phyloP scores from a whole-genome alignment of 176 grass and related monocot genomes.

The Aegilops sharonensis region DNA sequence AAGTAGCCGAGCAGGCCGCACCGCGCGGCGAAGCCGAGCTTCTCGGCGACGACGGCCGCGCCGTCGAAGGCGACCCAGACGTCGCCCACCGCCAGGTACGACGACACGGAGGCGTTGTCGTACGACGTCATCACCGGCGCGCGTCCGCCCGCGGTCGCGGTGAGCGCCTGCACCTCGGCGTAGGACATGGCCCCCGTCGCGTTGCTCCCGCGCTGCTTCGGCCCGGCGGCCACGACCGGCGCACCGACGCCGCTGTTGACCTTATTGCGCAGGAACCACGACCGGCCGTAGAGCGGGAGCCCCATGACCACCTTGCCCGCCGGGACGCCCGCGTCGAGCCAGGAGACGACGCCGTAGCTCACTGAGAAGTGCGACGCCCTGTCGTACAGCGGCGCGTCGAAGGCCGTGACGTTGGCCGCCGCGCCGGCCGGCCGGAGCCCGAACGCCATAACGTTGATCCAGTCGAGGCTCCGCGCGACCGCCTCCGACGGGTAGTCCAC shows the following conservation, averaged over 20 bases:
- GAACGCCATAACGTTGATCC: conserved; percentile 68
- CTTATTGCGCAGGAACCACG: conserved; percentile 83
- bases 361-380: conserved; percentile 68
- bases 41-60: conserved; percentile 58
- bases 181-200: conserved; percentile 67
- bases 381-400: conserved; percentile 80
- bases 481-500: conserved; percentile 63
- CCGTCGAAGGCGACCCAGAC: conserved; percentile 86
- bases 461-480: conserved; percentile 55
- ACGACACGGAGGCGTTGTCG: conserved; percentile 56
- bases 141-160: not conserved
- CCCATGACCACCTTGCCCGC: conserved; percentile 77
- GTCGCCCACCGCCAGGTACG: conserved; percentile 58
- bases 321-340: conserved; percentile 74
- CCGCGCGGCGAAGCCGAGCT: conserved; percentile 57
- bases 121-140: conserved; percentile 34
- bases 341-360: conserved; percentile 85
- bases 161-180: conserved; percentile 63
- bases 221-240: conserved; percentile 55
- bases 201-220: conserved; percentile 66
- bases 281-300: conserved; percentile 65
- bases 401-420: conserved; percentile 31
- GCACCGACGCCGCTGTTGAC: conserved; percentile 52
- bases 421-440: conserved; percentile 40
- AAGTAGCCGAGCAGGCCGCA: conserved; percentile 63